phyloP scores from a whole-genome alignment of 306 rosid species.

The Nissolia schottii region DNA sequence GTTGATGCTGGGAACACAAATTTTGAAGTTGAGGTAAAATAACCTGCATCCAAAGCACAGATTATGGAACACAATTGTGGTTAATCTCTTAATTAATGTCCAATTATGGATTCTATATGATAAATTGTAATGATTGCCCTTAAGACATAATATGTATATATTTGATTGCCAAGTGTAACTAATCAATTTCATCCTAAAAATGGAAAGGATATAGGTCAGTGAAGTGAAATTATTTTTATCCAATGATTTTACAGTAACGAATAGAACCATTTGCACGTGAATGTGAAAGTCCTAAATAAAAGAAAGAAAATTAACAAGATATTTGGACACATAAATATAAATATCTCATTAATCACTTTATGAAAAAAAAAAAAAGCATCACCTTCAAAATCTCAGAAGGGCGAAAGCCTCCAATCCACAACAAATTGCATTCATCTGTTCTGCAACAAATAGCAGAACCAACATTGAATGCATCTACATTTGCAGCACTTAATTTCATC shows the following conservation, averaged over 20 bases:
- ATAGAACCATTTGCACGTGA: not conserved
- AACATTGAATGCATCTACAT: constrained; percentile 1
- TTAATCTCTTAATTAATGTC: not conserved
- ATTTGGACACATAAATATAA: not conserved
- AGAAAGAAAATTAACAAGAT: not conserved
- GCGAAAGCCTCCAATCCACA: constrained; percentile 29
- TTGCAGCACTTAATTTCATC: constrained; percentile 12
- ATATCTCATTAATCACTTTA: not conserved
- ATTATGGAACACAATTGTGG: not conserved
- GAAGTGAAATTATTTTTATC: not conserved
- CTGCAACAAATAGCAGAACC: not conserved
- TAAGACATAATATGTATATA: not conserved
- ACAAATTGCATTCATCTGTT: not conserved
- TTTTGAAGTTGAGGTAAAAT: constrained; percentile 4
- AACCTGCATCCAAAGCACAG: not conserved
- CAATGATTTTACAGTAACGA: not conserved
- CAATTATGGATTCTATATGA: not conserved
- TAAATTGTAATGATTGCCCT: not conserved
- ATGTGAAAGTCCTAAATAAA: not conserved
- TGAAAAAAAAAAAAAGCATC: not conserved
- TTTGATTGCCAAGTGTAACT: not conserved
- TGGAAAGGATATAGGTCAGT: too few relatives aligned
- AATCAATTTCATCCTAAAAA: not conserved
- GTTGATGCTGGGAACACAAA: not conserved
- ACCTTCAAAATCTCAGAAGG: constrained; percentile 24